Base-by-base conservation (phyloP, 1,139 yeast species). In the Hansenula lynferdii region DNA sequence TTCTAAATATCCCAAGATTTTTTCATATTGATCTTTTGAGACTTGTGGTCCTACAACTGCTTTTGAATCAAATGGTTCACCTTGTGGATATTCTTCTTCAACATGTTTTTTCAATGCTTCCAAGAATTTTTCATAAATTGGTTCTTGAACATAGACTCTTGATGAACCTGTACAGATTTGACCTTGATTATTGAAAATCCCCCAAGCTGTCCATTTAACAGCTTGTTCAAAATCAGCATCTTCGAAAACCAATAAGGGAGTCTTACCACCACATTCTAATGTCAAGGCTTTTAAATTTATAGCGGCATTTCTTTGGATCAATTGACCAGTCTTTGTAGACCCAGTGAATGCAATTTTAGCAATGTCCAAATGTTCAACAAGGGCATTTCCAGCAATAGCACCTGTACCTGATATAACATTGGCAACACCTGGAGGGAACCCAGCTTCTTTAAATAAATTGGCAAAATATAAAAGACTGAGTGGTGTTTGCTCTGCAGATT, bases 201-300 rank as follows among this genome's bases (percentile, higher is more conserved):
- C 97, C 48, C 77, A 67, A 20, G 92, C 87, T 33, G 90, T 80
- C 83, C 94, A 85, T 58, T 84, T 84, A 26, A 83, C 89, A 34
- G 95, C 90, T 56, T 80, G 80, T 1, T 80, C 84, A 34, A 87
- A 61, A 56, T 89, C 90, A 19, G 87, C 85, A 58, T 75, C 96
- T 36, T 64, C 81, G 66, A 81, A 82, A 42, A 73, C 77, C 57
- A 76, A 73, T 60, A 77, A 75, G 50, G 89, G 89, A 16, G 92
- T 80, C 58, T 89, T 89, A 44, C 97, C 97, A 48, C 97, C 97
- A 56, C 95, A 82, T 65, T 89, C 97, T 53, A 90, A 65, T n/a
- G 94, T 78, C 26, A 84, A 80, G 9, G 87, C 86, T 62, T 85
- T 86, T 53, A 74, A 56, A 47, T 73, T 67, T 10, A 70, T 58